Evolutionary conservation across 2,329 filamentous ascomycete genomes (phyloP), one percentile per base, ranked within the genome.

Genomic region (Pyrenophora teres): DNA sequence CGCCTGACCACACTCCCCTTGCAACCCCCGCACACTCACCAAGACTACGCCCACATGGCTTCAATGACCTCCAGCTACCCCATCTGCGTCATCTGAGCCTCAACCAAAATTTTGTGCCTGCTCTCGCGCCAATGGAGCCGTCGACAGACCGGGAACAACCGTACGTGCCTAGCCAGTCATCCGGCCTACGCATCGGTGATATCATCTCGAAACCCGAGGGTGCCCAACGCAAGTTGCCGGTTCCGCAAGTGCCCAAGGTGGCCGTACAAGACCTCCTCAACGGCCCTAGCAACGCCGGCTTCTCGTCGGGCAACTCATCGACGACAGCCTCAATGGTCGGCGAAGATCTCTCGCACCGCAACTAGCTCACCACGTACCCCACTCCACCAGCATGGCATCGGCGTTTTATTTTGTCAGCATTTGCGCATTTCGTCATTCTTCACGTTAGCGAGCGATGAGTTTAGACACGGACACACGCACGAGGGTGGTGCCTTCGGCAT

Each of bases 1-100:
- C 93, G 1, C 94, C 93, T 9, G 93, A 97, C 69, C 92, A 97
- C 79, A 97, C 94, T n/a, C 93, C 93, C n/a, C 86, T 97, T 49
- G 93, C 92, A 23, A 99, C 93, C 4, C 93, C 93, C 4, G 93
- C 92, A 37, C 94, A 97, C 75, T 97, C 92, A 15, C 94, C 94
- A 44, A 90, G 94, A 37, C 81, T 99, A 62, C 84, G 92, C 54
- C 90, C 93, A 3, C 88, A 89, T 68, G 84, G 80, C 60, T 79
- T 82, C 56, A 81, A 80, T 60, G 86, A 88, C 60, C 82, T 93
- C 64, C 92, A 97, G 73, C 81, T 97, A 47, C 93, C 94, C 27
- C 91, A 90, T 37, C 86, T 99, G 64, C 87, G 94, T 57, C 84
- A 89, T 64, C 75, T 89, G 46, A 86, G 84, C 27, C 77, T 90